These are phyloP conservation scores for Alternaria consortialis DNA, from an alignment of 2,329 filamentous ascomycete species.

Conservation along the genomic window DNA sequence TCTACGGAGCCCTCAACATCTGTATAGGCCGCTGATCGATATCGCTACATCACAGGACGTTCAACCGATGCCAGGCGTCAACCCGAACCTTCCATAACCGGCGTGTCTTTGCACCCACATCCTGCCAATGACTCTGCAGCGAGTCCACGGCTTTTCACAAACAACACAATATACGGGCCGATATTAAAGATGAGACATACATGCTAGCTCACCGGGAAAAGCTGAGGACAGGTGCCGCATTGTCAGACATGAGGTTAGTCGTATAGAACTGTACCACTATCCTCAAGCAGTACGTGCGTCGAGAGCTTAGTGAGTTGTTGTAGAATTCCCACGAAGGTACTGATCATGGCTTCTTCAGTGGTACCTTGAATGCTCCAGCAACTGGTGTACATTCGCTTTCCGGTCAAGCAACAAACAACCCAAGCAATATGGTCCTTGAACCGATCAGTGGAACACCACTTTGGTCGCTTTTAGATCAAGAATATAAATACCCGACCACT, in stretches of 20 bases:
- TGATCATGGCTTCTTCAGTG: not conserved
- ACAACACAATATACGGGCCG: not conserved
- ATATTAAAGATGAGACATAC: not conserved
- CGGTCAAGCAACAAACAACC: not conserved
- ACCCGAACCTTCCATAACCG: not conserved
- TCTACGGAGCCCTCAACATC: not conserved
- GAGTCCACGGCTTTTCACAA: not conserved
- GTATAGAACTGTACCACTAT: not conserved
- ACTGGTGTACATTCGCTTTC: not conserved
- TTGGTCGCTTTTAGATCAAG: not conserved
- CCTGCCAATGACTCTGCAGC: not conserved
- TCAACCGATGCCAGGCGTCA: slow-evolving; percentile 10
- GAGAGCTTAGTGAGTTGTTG: not conserved
- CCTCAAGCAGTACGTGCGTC: not conserved
- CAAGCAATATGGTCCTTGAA: not conserved
- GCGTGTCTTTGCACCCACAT: not conserved
- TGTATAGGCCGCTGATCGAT: slow-evolving; percentile 12
- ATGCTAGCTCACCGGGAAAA: not conserved
- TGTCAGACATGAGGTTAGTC: not conserved
- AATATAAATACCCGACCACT: not conserved
- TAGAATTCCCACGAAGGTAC: not conserved
- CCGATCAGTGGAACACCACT: not conserved
- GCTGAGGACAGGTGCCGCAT: not conserved
- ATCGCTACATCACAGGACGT: slow-evolving; percentile 6
- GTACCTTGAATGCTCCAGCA: not conserved